These are phyloP conservation scores for Sporothrix euskadiensis DNA, from an alignment of 2,329 filamentous ascomycete genomes.

Conservation along the genomic window DNA sequence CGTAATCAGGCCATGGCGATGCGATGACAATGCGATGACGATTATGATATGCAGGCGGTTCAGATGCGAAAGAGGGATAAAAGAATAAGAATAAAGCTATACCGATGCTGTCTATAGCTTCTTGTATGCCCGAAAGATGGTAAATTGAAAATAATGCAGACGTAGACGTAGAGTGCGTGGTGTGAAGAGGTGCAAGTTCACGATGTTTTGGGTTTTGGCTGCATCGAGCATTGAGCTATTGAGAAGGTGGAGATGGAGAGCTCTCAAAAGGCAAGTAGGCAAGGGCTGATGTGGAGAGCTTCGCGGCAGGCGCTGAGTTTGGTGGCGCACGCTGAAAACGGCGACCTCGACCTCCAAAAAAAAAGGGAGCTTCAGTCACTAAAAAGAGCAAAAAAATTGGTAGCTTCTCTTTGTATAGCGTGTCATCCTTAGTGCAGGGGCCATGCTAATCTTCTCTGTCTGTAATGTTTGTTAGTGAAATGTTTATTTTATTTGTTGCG, in stretches of 20 bases:
- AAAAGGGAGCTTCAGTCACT: background rate
- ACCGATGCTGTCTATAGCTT: background rate
- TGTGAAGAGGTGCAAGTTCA: background rate
- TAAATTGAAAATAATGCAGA: background rate
- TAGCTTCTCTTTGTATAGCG: conserved; percentile 68
- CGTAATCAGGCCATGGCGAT: background rate
- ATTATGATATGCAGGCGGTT: background rate
- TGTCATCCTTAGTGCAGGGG: conserved; percentile 83
- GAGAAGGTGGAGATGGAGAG: conserved; percentile 6
- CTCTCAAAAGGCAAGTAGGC: background rate
- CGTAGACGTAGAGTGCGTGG: no score
- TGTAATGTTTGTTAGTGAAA: conserved; percentile 26
- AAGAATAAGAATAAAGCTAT: background rate
- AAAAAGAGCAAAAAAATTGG: conserved; percentile 57
- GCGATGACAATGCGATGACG: background rate
- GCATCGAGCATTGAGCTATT: conserved; percentile 3
- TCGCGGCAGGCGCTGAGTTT: background rate
- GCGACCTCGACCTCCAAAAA: no score
- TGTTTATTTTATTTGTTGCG: background rate
- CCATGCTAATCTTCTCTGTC: conserved; percentile 37
- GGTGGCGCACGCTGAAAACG: background rate
- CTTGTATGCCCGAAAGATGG: background rate
- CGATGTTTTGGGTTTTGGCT: background rate
- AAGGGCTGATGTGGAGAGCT: conserved; percentile 9
- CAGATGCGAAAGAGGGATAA: background rate